phyloP scores from a whole-genome alignment of 805 yeast species.

The Jamesozyma spencerorum region DNA sequence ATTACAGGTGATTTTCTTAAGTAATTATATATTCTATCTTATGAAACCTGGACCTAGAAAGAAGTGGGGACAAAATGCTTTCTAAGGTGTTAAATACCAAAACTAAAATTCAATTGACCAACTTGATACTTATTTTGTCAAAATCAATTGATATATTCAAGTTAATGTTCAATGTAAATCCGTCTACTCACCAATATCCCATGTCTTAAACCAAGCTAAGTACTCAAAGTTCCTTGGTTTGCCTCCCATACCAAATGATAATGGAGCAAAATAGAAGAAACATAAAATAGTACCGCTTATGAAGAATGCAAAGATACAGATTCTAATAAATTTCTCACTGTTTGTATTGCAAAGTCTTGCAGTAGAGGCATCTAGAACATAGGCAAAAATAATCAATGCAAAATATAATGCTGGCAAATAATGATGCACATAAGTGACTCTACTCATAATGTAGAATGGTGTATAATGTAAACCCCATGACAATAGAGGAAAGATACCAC shows the following conservation, averaged over 20 bases:
- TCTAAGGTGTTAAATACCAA: too few relatives aligned
- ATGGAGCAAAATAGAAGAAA: slow-evolving; percentile 53
- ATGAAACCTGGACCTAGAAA: too few relatives aligned
- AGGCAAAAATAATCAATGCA: slow-evolving; percentile 50
- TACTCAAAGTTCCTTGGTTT: slow-evolving; percentile 33
- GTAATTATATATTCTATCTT: too few relatives aligned
- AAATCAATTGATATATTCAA: too few relatives aligned
- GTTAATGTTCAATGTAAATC: too few relatives aligned
- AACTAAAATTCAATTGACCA: too few relatives aligned
- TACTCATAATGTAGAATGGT: slow-evolving; percentile 73
- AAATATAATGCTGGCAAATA: slow-evolving; percentile 78
- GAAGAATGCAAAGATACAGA: slow-evolving; percentile 32
- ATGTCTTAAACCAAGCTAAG: slow-evolving; percentile 40
- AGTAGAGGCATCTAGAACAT: slow-evolving; percentile 41
- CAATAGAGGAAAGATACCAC: slow-evolving; percentile 68
- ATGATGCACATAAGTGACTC: slow-evolving; percentile 82
- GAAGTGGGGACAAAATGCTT: too few relatives aligned
- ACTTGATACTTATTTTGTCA: too few relatives aligned
- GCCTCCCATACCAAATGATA: slow-evolving; percentile 61
- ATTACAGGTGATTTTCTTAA: too few relatives aligned
- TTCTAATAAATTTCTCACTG: slow-evolving; percentile 20
- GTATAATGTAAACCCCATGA: slow-evolving; percentile 74
- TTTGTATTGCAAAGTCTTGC: slow-evolving; percentile 23
- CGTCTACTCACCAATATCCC: slow-evolving; percentile 33
- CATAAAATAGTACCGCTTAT: slow-evolving; percentile 39